Evolutionary conservation across 345 rosid genomes (phyloP), one percentile per base, ranked within the genome.

Genomic region (Raphanus raphanistrum): DNA sequence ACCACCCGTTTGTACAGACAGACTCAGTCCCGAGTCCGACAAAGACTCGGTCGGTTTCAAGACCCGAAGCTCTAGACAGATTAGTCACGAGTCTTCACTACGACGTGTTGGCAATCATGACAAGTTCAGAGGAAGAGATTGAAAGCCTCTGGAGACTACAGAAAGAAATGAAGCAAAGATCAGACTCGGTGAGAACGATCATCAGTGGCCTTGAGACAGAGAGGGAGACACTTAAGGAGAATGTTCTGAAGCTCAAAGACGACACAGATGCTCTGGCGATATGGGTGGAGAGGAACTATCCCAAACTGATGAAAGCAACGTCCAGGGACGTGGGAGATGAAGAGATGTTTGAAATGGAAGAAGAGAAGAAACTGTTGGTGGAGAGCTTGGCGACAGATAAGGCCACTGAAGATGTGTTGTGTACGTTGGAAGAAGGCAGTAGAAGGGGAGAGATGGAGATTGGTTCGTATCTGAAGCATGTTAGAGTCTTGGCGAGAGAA

Each of bases 401-500:
- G 29, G 91, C 84, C n/a, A 80, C 87, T 26, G 94, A 92, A 25
- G 98, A 92, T 54, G 76, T 87, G 79, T 58, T 87, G 31, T 75
- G 76, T 68, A 82, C 65, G 10, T 26, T 92, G 79, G 96, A 89
- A 38, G 76, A 76, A 84, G 96, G 87, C 16, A 48, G 80, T 15
- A 87, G 75, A 66, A 60, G 16, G 6, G 86, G 86, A 27, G 79
- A 33, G 25, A 54, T 89, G 78, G 75, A 66, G 8, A 66, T 86
- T 29, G 90, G 84, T 38, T 75, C 35, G 4, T 92, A 92, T 59
- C 52, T 90, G 3, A 90, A 10, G 81, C 88, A 83, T 57, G 87
- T 92, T 8, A 86, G 98, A 73, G 75, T n/a, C 4, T 79, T 90
- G 86, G 85, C 83, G 0, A 92, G 96, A 80, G 96, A 89, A 72